Conservation (phyloP, 805 yeast species). For the Kodamaea fukazawae region DNA sequence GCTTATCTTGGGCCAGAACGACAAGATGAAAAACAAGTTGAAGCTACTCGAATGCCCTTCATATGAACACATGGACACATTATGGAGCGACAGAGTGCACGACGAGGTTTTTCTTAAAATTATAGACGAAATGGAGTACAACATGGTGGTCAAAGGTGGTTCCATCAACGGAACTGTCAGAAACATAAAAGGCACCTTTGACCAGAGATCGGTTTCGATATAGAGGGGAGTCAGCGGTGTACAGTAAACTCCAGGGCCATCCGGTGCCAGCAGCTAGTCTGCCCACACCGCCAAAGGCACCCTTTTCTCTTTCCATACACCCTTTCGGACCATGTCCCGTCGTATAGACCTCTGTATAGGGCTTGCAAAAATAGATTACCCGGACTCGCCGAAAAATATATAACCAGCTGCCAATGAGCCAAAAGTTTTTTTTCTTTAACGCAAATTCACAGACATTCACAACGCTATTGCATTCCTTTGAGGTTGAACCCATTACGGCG, state of each 20-base stretch:
- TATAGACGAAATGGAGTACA: constrained; percentile 11
- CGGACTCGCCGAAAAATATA: constrained; percentile 22
- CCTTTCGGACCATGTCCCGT: too few relatives aligned
- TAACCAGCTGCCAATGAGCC: constrained; percentile 3
- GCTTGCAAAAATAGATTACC: constrained; percentile 22
- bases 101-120: constrained; percentile 24
- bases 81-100: constrained; percentile 28
- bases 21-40: constrained; percentile 20
- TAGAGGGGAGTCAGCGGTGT: too few relatives aligned
- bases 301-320: too few relatives aligned
- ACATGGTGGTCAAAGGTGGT: constrained; percentile 1
- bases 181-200: constrained; percentile 4
- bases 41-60: constrained; percentile 20
- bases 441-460: constrained; percentile 66
- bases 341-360: too few relatives aligned
- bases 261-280: too few relatives aligned
- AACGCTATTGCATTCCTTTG: constrained; percentile 62
- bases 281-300: too few relatives aligned
- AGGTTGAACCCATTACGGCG: constrained; percentile 67
- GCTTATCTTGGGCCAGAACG: constrained; percentile 24
- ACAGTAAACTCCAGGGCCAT: too few relatives aligned
- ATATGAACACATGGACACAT: constrained; percentile 33
- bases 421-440: constrained; percentile 34
- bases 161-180: constrained; percentile 5
- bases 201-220: constrained; percentile 2